Evolutionary conservation across 345 rosid species (phyloP).

Genomic region (Excoecaria agallocha): DNA sequence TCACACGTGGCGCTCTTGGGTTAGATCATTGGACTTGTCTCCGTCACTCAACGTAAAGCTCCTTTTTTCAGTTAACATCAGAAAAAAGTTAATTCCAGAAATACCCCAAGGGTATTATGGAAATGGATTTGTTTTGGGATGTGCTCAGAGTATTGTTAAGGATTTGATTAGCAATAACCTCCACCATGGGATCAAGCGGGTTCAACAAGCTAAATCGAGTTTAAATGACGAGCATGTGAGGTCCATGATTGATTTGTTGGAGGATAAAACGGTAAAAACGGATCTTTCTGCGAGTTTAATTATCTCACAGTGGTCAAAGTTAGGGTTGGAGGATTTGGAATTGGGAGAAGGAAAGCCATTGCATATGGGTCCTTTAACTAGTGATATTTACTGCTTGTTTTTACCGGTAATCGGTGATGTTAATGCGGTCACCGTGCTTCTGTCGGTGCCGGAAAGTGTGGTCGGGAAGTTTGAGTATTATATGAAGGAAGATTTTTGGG

Average conservation of each 20-base stretch:
- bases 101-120: conserved; percentile 76
- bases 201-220: conserved; percentile 66
- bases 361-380: conserved; percentile 77
- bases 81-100: conserved; percentile 55
- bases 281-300: conserved; percentile 60
- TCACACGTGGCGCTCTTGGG: conserved; percentile 99
- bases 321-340: conserved; percentile 86
- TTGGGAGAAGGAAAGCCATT: conserved; percentile 79
- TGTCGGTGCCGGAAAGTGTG: conserved; percentile 70
- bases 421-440: conserved; percentile 63
- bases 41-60: conserved; percentile 56
- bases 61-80: conserved; percentile 69
- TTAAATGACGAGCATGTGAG: conserved; percentile 55
- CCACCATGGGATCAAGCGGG: conserved; percentile 43
- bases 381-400: conserved; percentile 90
- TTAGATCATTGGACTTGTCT: conserved; percentile 53
- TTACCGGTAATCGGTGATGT: conserved; percentile 61
- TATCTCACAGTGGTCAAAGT: conserved; percentile 83
- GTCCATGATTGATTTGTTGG: conserved; percentile 71
- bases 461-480: conserved; percentile 59
- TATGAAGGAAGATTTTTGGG: conserved; percentile 46
- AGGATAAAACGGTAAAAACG: conserved; percentile 62
- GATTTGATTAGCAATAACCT: conserved; percentile 50
- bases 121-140: conserved; percentile 79
- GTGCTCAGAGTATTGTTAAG: conserved; percentile 50